Conservation (phyloP, 495 filamentous ascomycete species). For the Penicillium salamii region DNA sequence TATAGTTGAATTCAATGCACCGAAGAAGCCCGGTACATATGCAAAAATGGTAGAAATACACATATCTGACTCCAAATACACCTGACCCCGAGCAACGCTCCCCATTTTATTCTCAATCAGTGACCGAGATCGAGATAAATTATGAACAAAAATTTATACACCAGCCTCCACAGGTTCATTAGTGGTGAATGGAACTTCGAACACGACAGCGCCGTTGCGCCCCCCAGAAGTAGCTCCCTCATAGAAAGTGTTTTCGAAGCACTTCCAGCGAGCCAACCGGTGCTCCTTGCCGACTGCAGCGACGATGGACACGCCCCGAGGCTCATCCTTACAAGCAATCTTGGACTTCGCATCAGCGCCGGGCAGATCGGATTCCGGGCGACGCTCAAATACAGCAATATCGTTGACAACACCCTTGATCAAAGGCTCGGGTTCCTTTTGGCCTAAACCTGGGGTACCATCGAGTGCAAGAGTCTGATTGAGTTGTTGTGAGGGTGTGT, state of each 20-base stretch:
- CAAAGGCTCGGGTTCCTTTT: slow-evolving; percentile 26
- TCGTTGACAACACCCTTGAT: slow-evolving; percentile 81
- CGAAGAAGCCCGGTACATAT: slow-evolving; percentile 6
- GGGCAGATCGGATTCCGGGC: slow-evolving; percentile 30
- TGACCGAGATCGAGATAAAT: slow-evolving; percentile 8
- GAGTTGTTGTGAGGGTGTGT: slow-evolving; percentile 39
- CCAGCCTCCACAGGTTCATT: slow-evolving; percentile 19
- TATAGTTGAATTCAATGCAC: slow-evolving; percentile 7
- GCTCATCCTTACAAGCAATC: slow-evolving; percentile 43
- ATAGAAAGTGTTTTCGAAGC: slow-evolving; percentile 39
- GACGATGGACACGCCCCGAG: slow-evolving; percentile 73
- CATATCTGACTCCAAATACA: slow-evolving; percentile 11
- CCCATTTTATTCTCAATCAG: slow-evolving; percentile 6
- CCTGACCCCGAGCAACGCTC: slow-evolving; percentile 12
- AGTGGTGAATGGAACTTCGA: slow-evolving; percentile 63
- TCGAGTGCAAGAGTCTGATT: slow-evolving; percentile 33
- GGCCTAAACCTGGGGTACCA: slow-evolving; percentile 11
- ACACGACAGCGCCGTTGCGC: slow-evolving; percentile 75
- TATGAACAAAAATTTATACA: slow-evolving; percentile 22
- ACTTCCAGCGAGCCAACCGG: slow-evolving; percentile 73
- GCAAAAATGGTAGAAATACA: slow-evolving; percentile 14
- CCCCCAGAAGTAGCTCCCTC: slow-evolving; percentile 52
- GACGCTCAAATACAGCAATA: slow-evolving; percentile 74
- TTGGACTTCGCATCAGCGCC: slow-evolving; percentile 48
- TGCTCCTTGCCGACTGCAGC: slow-evolving; percentile 84